Evolutionary conservation across 2,329 filamentous ascomycete genomes (phyloP).

Genomic region (Aureobasidium mangrovei): DNA sequence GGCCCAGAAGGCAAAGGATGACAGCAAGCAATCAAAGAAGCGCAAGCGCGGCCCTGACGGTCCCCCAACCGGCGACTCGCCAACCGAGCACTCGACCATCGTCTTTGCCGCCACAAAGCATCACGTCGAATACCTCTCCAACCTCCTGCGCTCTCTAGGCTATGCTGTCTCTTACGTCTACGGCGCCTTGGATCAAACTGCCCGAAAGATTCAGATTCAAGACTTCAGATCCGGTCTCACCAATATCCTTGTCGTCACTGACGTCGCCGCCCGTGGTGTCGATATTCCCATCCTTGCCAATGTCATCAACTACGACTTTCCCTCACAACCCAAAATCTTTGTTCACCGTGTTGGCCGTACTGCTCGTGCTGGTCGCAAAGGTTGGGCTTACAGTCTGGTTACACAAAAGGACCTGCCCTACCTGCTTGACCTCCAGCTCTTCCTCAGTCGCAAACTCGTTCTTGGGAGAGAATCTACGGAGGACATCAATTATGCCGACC

Average conservation of each 20-base stretch:
- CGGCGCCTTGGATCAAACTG: constrained; percentile 87
- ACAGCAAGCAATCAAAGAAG: constrained; percentile 53
- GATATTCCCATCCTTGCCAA: constrained; percentile 95
- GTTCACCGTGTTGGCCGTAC: constrained; percentile 94
- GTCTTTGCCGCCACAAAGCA: constrained; percentile 94
- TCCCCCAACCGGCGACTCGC: constrained; percentile 54
- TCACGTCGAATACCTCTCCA: constrained; percentile 86
- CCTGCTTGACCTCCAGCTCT: constrained; percentile 85
- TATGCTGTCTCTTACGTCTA: constrained; percentile 93
- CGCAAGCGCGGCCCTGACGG: constrained; percentile 51
- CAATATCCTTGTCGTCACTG: constrained; percentile 89
- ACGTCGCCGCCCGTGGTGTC: constrained; percentile 91
- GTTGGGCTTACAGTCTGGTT: constrained; percentile 92
- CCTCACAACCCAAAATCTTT: constrained; percentile 91
- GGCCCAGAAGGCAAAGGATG: constrained; percentile 36
- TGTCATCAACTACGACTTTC: constrained; percentile 98
- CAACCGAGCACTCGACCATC: constrained; percentile 86
- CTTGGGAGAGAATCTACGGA: constrained; percentile 58
- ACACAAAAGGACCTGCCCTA: constrained; percentile 84
- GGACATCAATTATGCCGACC: constrained; percentile 63
- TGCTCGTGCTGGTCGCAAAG: constrained; percentile 81
- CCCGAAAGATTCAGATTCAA: constrained; percentile 83
- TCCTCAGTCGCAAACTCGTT: constrained; percentile 75
- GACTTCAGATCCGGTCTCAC: constrained; percentile 77
- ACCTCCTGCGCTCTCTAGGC: constrained; percentile 68